Evolutionary conservation across 2,329 filamentous ascomycete genomes (phyloP).

Genomic region (Sclerotinia borealis): DNA sequence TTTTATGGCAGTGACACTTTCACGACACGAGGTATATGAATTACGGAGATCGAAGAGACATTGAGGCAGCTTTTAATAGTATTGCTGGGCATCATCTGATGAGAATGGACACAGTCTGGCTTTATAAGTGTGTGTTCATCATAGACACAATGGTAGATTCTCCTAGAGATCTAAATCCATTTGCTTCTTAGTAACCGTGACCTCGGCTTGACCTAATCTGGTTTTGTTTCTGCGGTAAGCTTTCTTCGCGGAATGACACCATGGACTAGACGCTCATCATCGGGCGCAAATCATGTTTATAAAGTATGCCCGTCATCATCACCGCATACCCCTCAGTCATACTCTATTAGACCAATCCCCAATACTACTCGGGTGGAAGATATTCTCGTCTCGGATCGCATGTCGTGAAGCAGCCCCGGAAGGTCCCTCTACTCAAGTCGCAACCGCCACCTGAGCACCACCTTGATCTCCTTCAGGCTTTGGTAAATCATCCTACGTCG

Average conservation of each 20-base stretch:
- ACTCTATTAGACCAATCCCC: neutral
- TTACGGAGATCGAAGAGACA: neutral
- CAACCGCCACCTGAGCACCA: constrained; percentile 16
- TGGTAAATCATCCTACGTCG: constrained; percentile 43
- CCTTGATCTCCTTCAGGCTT: constrained; percentile 32
- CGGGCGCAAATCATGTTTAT: neutral
- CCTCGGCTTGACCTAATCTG: neutral
- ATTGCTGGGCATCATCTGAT: neutral
- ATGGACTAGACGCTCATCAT: neutral
- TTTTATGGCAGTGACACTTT: neutral
- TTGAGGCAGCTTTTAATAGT: neutral
- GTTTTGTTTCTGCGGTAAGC: neutral
- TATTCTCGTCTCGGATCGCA: neutral
- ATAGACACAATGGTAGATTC: neutral
- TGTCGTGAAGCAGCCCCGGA: neutral
- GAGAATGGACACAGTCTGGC: neutral
- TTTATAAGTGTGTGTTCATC: neutral
- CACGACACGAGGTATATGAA: neutral
- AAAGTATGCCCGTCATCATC: neutral
- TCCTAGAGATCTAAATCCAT: neutral
- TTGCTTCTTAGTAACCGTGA: neutral
- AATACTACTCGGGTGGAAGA: neutral
- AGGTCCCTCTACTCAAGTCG: constrained; percentile 9
- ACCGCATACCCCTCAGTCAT: neutral
- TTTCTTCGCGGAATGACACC: neutral